Conservation (phyloP, 2,329 filamentous ascomycete genomes). For the Canariomyces notabilis region DNA sequence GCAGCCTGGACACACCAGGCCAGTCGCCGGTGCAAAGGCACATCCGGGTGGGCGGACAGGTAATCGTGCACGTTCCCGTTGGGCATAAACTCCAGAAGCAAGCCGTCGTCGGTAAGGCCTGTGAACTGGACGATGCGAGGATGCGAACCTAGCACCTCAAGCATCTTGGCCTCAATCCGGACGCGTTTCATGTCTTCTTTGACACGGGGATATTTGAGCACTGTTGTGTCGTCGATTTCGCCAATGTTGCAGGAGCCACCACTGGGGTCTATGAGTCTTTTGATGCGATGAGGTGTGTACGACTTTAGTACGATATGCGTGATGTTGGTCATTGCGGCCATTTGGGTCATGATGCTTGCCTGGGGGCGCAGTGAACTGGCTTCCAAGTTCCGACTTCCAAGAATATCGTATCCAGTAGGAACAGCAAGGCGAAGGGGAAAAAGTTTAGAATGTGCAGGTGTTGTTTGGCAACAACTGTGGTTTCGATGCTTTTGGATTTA, state of each 20-base stretch:
- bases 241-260: not conserved
- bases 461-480: too few species aligned
- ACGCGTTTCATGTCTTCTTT: not conserved
- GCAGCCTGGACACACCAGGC: conserved; percentile 1
- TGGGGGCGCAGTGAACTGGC: too few species aligned
- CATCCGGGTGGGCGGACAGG: not conserved
- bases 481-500: too few species aligned
- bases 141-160: not conserved
- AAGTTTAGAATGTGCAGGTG: not conserved
- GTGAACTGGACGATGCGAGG: not conserved
- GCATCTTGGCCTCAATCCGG: not conserved
- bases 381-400: too few species aligned
- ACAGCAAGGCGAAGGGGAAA: too few species aligned
- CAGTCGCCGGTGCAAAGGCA: not conserved
- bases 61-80: not conserved
- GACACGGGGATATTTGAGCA: not conserved
- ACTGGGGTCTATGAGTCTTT: not conserved
- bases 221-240: not conserved
- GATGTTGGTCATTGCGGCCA: not conserved
- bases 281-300: not conserved
- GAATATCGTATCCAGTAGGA: not conserved
- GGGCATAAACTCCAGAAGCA: not conserved
- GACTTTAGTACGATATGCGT: not conserved
- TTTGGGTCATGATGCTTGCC: not conserved
- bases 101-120: not conserved